phyloP scores from a whole-genome alignment of 768 basidiomycete genomes.

The Holtermanniella nyarrowii region DNA sequence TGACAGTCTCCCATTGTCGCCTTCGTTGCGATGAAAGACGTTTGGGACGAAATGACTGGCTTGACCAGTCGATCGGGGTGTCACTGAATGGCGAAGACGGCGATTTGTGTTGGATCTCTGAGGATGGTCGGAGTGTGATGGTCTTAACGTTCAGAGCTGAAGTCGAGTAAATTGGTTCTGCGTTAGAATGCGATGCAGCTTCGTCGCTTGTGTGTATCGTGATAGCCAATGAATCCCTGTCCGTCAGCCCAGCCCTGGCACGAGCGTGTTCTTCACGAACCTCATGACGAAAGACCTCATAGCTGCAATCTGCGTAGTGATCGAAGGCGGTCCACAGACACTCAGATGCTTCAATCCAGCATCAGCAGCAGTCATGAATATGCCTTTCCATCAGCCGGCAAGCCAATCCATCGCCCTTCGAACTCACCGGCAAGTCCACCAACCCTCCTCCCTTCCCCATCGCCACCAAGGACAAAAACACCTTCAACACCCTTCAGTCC shows the following conservation, averaged over 20 bases:
- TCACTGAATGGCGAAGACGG: not conserved
- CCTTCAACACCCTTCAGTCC: slow-evolving; percentile 59
- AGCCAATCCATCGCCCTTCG: not conserved
- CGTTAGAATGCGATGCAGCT: not conserved
- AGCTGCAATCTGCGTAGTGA: slow-evolving; percentile 60
- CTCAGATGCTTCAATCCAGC: slow-evolving; percentile 51
- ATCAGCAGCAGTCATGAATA: slow-evolving; percentile 74
- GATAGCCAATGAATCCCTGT: not conserved
- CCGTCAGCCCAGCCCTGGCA: too few species aligned
- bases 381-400: slow-evolving; percentile 45
- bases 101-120: not conserved
- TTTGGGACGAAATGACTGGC: slow-evolving; percentile 6
- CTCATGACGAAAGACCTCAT: slow-evolving; percentile 60
- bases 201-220: not conserved
- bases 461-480: slow-evolving; percentile 61
- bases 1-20: slow-evolving; percentile 21
- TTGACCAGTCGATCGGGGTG: slow-evolving; percentile 1
- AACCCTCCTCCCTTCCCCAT: slow-evolving; percentile 48
- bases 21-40: slow-evolving; percentile 9
- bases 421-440: slow-evolving; percentile 64
- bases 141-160: not conserved
- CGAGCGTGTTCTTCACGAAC: too few species aligned
- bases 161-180: not conserved
- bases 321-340: slow-evolving; percentile 62
- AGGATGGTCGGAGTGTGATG: not conserved